A percentile compares a stretch with the other conserved stretches of the same genome.
Conservation (phyloP, 1,284 basidiomycete species). For the Meira nashicola region DNA sequence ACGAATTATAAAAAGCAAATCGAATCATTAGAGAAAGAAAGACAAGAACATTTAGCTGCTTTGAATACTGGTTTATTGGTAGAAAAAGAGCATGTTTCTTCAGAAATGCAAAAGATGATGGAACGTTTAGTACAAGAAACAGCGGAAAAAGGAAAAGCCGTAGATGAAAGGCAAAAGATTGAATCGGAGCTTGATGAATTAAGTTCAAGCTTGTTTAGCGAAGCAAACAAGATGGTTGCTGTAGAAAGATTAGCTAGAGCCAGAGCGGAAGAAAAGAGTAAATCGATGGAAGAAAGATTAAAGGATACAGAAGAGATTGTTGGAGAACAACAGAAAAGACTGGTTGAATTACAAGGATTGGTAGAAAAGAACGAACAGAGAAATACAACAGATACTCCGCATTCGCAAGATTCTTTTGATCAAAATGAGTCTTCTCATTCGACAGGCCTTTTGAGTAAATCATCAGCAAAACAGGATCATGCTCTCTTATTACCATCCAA, state of each 20-base stretch:
- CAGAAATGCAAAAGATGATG: constrained; percentile 88
- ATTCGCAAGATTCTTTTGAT: neutral
- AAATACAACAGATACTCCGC: neutral
- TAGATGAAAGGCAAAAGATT: constrained; percentile 63
- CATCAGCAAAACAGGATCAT: neutral
- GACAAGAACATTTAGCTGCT: constrained; percentile 54
- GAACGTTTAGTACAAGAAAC: constrained; percentile 91
- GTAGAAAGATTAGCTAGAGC: constrained; percentile 73
- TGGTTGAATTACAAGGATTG: constrained; percentile 75
- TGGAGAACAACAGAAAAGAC: constrained; percentile 55
- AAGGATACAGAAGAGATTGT: constrained; percentile 71
- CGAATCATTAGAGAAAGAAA: constrained; percentile 60
- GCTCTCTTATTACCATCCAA: neutral
- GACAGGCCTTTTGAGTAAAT: neutral
- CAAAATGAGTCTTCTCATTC: neutral
- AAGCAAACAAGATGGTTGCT: constrained; percentile 62
- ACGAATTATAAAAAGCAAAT: constrained; percentile 54
- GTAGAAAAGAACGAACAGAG: constrained; percentile 60
- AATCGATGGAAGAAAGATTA: constrained; percentile 72
- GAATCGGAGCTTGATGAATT: constrained; percentile 71
- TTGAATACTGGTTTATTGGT: constrained; percentile 75
- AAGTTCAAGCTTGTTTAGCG: constrained; percentile 64
- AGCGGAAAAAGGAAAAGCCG: constrained; percentile 78
- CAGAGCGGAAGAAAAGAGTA: constrained; percentile 74
- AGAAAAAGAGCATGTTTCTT: constrained; percentile 79